Evolutionary conservation across 2,329 filamentous ascomycete species (phyloP), one percentile per base, ranked within the genome.

Genomic region (Fonsecaea pugnacius): DNA sequence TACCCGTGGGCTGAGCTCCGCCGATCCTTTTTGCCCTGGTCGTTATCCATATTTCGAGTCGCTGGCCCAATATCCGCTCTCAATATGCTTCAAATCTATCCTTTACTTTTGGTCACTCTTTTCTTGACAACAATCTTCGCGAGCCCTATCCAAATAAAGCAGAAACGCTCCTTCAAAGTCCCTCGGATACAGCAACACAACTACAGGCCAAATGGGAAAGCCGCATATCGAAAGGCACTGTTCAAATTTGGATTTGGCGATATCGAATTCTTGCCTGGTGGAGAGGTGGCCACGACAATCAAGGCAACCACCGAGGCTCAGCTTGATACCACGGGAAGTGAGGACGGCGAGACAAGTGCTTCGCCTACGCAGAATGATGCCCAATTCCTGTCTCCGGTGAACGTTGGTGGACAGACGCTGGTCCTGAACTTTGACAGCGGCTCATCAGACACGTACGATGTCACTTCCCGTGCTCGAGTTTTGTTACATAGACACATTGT

Each of bases 341-440:
- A 79, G 75, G 72, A 81, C 36, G 89, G 89, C 54, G 76, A 83
- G 46, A 90, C 91, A 58, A 78, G 84, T 33, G 87, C 88, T 58
- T 87, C 84, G 32, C 86, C 88, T 12, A 85, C 88, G 67, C 77
- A 83, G 51, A 86, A 87, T 70, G 89, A 90, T 72, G 81, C 85
- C 54, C 86, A 91, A 64, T 93, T 91, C 72, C 82, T 93, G 12
- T 84, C 87, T 0, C 87, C 88, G 0, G 86, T 91, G 58, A 83
- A 74, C n/a, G 84, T 92, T 67, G 89, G 89, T 65, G 87, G 87
- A 4, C 89, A 91, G 77, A 83, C 81, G 4, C 72, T 92, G 63
- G 85, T 87, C 72, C 78, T 92, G 73, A 86, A 91, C 74, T 90
- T 92, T 73, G 89, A 92, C 76, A 89, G 88, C n/a, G 89, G 89